Base-by-base conservation (phyloP, 1,139 yeast genomes). In the Oligophagozyma castellii region DNA sequence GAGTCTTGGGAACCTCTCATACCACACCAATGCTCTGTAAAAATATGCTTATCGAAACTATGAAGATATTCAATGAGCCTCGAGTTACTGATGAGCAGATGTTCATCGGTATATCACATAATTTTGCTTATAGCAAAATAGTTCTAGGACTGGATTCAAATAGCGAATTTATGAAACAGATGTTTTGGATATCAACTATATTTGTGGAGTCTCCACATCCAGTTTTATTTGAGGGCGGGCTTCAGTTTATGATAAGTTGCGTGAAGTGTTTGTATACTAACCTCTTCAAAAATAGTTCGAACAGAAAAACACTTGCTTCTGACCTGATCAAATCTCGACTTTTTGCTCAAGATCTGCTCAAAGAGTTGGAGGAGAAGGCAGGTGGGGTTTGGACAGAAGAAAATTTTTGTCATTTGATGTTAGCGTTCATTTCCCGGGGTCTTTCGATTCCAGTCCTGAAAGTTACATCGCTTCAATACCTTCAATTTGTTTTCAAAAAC, bases 1-100 rank as follows among this genome's bases (percentile, higher is more conserved):
- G 94, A 19, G 69, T 77, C 25, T 53, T 80, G 25, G 67, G 83
- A 0, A 70, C 69, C 38, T 55, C 61, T 12, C 83, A 83, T 16
- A 67, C 76, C 8, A 67, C 69, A 29, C 83, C 74, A 44, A 60
- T 65, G 5, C 57, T 76, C 12, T 72, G 79, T 27, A 40, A 38
- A 25, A 47, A 44, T 23, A 28, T 52, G 11, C 32, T 51, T n/a
- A 34, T 29, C 4, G 51, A 47, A 22, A 45, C 54, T 1, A 55
- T 70, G 29, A 63, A 63, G 30, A 55, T 69, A 7, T 39, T 44
- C 16, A 52, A 52, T 1, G 43, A 47, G 16, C 52, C 56, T 29
- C 46, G 50, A 30, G 36, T 58, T 26, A 38, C 43, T 19, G 48
- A 52, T 32, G 50, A 57, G 40, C 31, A 46, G 24, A 29, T 42